phyloP scores from a whole-genome alignment of 257 asterid species.

The Apocynum venetum region DNA sequence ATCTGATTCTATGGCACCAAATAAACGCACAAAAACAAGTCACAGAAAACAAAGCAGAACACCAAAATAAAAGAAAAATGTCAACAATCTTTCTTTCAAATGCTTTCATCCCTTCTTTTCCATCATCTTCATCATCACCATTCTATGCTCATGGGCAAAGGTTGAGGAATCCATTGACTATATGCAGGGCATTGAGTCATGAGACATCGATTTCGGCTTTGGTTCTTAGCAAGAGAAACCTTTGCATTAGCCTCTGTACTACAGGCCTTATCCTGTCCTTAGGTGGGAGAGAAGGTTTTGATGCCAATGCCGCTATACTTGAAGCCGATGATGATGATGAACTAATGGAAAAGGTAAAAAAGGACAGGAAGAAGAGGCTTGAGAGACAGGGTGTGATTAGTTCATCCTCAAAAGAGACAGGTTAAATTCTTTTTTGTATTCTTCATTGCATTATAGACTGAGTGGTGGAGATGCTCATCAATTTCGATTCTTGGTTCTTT shows the following conservation, averaged over 20 bases:
- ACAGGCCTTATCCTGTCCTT: constrained; percentile 37
- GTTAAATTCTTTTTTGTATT: constrained; percentile 24
- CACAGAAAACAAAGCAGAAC: background rate
- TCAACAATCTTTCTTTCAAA: constrained; percentile 59
- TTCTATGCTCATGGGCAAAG: constrained; percentile 13
- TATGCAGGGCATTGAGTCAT: constrained; percentile 33
- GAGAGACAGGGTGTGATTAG: constrained; percentile 58
- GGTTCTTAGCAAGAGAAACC: constrained; percentile 42
- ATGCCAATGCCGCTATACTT: constrained; percentile 75
- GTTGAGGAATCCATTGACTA: constrained; percentile 27
- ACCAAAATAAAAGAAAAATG: constrained; percentile 32
- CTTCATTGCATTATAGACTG: background rate
- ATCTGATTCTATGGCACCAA: constrained; percentile 43
- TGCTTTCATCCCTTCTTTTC: constrained; percentile 33
- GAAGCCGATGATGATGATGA: constrained; percentile 91
- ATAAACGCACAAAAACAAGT: constrained; percentile 3
- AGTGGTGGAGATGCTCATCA: background rate
- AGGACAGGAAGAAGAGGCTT: constrained; percentile 83
- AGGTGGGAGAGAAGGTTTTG: constrained; percentile 20
- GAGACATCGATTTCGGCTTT: constrained; percentile 23
- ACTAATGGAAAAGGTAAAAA: constrained; percentile 80
- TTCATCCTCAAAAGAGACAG: constrained; percentile 66
- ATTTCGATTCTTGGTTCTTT: background rate
- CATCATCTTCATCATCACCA: constrained; percentile 29
- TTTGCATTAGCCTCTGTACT: constrained; percentile 33